These are phyloP conservation scores for Pseudogymnoascus sp. DNA, from an alignment of 2,329 filamentous ascomycete species.

Conservation along the genomic window DNA sequence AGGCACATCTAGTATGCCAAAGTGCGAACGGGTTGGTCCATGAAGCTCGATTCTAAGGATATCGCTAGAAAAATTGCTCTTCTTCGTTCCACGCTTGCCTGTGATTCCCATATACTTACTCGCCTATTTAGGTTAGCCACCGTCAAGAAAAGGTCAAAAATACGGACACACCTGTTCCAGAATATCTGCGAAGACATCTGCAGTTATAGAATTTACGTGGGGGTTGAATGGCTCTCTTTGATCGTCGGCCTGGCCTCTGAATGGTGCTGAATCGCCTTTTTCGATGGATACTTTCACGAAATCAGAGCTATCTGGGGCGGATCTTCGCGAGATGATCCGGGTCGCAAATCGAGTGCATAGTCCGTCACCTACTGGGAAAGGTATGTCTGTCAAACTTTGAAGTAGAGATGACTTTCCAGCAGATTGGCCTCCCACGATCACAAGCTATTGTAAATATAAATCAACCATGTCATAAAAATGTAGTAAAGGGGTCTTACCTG, in stretches of 20 bases:
- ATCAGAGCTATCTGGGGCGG: slow-evolving; percentile 23
- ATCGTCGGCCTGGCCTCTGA: slow-evolving; percentile 19
- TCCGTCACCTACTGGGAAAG: slow-evolving; percentile 27
- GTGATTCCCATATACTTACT: slow-evolving; percentile 25
- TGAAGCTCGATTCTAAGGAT: slow-evolving; percentile 32
- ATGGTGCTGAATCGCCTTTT: slow-evolving; percentile 13
- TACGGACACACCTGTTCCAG: slow-evolving; percentile 25
- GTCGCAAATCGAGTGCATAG: slow-evolving; percentile 33
- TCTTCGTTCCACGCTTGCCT: slow-evolving; percentile 16
- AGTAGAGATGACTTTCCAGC: slow-evolving; percentile 33
- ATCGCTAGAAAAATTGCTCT: slow-evolving; percentile 28
- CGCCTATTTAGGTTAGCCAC: slow-evolving; percentile 10
- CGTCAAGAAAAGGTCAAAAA: neutral
- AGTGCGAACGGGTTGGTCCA: slow-evolving; percentile 30
- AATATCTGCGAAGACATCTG: slow-evolving; percentile 24
- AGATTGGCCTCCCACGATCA: slow-evolving; percentile 32
- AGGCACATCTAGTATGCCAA: slow-evolving; percentile 33
- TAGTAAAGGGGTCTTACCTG: slow-evolving; percentile 24
- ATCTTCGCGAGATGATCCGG: slow-evolving; percentile 29
- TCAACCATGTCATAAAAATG: neutral
- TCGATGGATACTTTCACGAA: slow-evolving; percentile 28
- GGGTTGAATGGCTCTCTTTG: slow-evolving; percentile 15
- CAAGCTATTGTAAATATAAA: slow-evolving; percentile 21
- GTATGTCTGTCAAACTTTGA: slow-evolving; percentile 31
- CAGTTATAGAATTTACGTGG: slow-evolving; percentile 18